Percentiles rank a stretch among this genome's conserved stretches.
phyloP scores from a whole-genome alignment of 1,139 yeast genomes.

The Ashbya aceris region DNA sequence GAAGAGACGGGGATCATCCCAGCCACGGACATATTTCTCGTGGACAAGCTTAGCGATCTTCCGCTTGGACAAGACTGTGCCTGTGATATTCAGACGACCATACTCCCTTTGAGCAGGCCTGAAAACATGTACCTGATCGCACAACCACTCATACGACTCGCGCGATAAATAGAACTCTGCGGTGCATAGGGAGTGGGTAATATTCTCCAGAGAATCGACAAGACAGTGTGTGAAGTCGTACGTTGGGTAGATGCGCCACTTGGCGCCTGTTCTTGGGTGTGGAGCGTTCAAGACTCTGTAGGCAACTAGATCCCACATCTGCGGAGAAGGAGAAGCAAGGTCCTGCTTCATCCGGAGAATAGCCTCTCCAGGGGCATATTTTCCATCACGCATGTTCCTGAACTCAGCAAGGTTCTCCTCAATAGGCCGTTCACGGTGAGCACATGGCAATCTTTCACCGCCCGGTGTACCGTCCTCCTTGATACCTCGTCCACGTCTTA shows the following conservation, averaged over 20 bases:
- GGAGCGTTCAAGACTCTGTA: constrained; percentile 87
- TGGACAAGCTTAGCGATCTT: constrained; percentile 89
- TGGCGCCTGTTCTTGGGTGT: constrained; percentile 93
- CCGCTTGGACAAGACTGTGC: constrained; percentile 89
- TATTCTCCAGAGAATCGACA: constrained; percentile 94
- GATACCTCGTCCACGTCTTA: constrained; percentile 82
- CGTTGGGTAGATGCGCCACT: constrained; percentile 97
- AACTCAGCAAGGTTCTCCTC: constrained; percentile 75
- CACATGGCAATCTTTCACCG: constrained; percentile 79
- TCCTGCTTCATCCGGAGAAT: constrained; percentile 97
- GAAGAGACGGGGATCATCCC: constrained; percentile 97
- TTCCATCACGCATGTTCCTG: constrained; percentile 85
- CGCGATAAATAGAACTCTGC: constrained; percentile 87
- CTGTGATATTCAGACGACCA: constrained; percentile 91
- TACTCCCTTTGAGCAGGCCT: constrained; percentile 98
- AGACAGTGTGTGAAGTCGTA: constrained; percentile 98
- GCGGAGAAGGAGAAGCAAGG: constrained; percentile 84
- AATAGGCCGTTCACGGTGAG: constrained; percentile 57
- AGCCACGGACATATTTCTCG: constrained; percentile 74
- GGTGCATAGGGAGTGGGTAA: constrained; percentile 90
- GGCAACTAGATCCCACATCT: constrained; percentile 99
- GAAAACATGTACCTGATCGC: constrained; percentile 89
- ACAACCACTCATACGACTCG: constrained; percentile 96
- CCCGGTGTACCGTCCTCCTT: constrained; percentile 88
- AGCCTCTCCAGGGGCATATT: constrained; percentile 82